A percentile compares a stretch with the other conserved stretches of the same genome.
Conservation (phyloP, 441 rosid species). For the Gossypium davidsonii region DNA sequence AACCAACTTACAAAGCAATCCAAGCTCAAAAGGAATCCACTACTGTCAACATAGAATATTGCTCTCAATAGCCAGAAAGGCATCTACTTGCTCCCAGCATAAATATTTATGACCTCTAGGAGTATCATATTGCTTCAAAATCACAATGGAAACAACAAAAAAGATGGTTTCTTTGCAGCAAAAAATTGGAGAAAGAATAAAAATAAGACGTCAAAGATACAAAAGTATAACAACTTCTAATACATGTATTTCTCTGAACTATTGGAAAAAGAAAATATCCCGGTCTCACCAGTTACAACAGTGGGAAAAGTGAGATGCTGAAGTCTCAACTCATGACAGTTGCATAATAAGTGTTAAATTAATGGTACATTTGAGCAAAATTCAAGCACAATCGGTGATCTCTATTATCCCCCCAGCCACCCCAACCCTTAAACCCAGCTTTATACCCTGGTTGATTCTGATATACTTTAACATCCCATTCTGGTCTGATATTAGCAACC, state of each 20-base stretch:
- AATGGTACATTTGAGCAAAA: conserved; percentile 63
- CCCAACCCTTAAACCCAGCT: conserved; percentile 98
- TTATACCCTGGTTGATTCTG: conserved; percentile 77
- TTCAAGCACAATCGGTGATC: conserved; percentile 69
- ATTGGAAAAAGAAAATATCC: not conserved
- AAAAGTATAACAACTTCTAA: not conserved
- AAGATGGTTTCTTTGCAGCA: not conserved
- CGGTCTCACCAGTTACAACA: conserved; percentile 21
- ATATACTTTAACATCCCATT: conserved; percentile 50
- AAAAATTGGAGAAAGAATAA: not conserved
- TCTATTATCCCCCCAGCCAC: conserved; percentile 95
- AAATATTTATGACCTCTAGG: not conserved
- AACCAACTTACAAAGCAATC: conserved; percentile 2
- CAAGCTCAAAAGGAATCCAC: not conserved
- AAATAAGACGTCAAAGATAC: not conserved
- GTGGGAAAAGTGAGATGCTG: conserved; percentile 9
- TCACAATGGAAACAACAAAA: not conserved
- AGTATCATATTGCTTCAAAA: not conserved
- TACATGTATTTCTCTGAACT: not conserved
- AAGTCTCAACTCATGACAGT: conserved; percentile 19
- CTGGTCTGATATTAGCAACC: conserved; percentile 49
- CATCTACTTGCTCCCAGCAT: not conserved
- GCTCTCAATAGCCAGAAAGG: not conserved
- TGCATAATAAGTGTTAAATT: conserved; percentile 10
- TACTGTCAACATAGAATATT: not conserved